Evolutionary conservation across 805 yeast species (phyloP).

Genomic region (Candida arabinofermentans): DNA sequence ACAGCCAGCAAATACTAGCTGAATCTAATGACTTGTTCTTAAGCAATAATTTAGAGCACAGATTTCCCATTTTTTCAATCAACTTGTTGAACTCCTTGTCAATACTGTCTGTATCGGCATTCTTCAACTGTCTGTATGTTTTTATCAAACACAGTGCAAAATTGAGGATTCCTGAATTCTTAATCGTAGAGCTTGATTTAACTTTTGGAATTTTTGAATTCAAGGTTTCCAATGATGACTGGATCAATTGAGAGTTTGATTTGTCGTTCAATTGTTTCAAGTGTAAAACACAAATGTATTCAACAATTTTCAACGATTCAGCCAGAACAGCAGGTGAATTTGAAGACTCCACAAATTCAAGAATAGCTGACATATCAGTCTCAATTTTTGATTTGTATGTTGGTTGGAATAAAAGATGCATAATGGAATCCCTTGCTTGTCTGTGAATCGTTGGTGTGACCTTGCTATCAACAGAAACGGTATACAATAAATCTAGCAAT

Average conservation of each 20-base stretch:
- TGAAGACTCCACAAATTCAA: constrained; percentile 9
- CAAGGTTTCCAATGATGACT: constrained; percentile 4
- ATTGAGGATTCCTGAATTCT: constrained; percentile 4
- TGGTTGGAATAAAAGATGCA: constrained; percentile 44
- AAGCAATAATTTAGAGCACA: background rate
- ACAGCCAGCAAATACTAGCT: constrained; percentile 13
- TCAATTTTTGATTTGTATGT: constrained; percentile 54
- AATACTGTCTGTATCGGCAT: background rate
- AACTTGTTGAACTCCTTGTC: background rate
- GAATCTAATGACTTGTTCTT: background rate
- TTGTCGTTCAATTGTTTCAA: constrained; percentile 35
- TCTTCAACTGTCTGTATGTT: constrained; percentile 5
- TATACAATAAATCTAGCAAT: constrained; percentile 23
- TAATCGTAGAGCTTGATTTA: background rate
- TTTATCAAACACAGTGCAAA: constrained; percentile 8
- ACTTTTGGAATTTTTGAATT: background rate
- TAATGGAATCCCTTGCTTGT: constrained; percentile 16
- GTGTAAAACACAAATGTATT: constrained; percentile 38
- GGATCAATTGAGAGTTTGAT: constrained; percentile 23
- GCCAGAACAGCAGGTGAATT: constrained; percentile 10
- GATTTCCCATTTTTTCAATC: background rate
- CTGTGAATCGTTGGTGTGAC: background rate
- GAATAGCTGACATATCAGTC: constrained; percentile 14
- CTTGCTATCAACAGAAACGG: constrained; percentile 4
- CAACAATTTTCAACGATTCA: constrained; percentile 27